phyloP scores from a whole-genome alignment of 345 rosid genomes.

The Gossypium sturtianum region DNA sequence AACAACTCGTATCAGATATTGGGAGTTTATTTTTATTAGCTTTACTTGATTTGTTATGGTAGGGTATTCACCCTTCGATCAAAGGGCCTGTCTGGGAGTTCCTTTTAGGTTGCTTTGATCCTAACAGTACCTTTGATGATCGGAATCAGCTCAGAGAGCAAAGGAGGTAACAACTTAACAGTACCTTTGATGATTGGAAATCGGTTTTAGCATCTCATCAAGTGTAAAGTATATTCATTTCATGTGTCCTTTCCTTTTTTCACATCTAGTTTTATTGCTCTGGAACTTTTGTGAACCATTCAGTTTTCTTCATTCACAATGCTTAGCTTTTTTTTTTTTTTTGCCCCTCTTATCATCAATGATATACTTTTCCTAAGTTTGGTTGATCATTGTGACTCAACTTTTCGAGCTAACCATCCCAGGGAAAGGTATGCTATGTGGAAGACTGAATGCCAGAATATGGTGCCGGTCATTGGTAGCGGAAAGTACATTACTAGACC shows the following conservation, averaged over 20 bases:
- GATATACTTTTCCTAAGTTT: not conserved
- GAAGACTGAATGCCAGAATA: conserved; percentile 75
- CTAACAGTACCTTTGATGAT: conserved; percentile 77
- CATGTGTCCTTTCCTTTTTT: not conserved
- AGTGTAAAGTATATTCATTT: not conserved
- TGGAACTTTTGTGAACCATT: conserved; percentile 3
- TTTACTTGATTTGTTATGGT: conserved; percentile 24
- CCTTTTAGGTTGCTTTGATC: conserved; percentile 90
- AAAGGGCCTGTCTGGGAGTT: conserved; percentile 93
- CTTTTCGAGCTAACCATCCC: conserved; percentile 21
- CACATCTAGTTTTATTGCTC: not conserved
- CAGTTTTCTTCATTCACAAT: not conserved
- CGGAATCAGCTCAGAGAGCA: conserved; percentile 53
- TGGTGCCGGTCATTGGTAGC: conserved; percentile 83
- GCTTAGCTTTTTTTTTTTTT: not conserved
- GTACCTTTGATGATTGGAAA: not conserved
- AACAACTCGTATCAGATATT: not conserved
- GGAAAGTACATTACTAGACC: conserved; percentile 60
- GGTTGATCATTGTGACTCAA: conserved; percentile 16
- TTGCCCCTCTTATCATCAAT: not conserved
- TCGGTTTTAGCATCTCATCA: not conserved
- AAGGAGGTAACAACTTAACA: conserved; percentile 51
- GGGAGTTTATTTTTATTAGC: not conserved
- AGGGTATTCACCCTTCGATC: conserved; percentile 95
- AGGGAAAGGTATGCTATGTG: conserved; percentile 74